Conservation (phyloP, 441 rosid genomes). For the Euphorbia schlechtendalii region DNA sequence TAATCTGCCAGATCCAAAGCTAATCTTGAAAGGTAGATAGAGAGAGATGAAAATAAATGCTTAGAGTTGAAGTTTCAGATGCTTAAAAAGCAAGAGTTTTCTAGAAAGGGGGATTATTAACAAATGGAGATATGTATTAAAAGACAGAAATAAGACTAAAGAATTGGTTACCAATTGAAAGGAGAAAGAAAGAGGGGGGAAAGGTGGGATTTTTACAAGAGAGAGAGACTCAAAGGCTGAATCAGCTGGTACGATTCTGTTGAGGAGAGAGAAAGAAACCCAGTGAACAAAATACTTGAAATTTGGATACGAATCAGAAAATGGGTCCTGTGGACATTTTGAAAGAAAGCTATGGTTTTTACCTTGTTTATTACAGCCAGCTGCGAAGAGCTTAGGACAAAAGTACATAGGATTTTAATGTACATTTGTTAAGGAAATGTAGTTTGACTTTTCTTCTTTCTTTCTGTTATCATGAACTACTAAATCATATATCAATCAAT, state of each 20-base stretch:
- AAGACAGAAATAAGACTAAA: background rate
- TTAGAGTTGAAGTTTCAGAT: conserved; percentile 34
- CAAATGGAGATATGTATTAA: conserved; percentile 2
- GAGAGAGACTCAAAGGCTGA: conserved; percentile 6
- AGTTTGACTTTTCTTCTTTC: no score
- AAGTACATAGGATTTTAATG: background rate
- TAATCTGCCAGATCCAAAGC: conserved; percentile 39
- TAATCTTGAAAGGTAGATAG: conserved; percentile 11
- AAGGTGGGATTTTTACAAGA: background rate
- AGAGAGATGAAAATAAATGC: conserved; percentile 12
- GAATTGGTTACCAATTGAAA: background rate
- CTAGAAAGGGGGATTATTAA: conserved; percentile 11
- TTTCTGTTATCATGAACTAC: no score
- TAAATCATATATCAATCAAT: no score
- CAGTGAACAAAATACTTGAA: background rate
- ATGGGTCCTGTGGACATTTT: background rate
- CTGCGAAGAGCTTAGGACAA: background rate
- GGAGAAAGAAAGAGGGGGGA: conserved; percentile 13
- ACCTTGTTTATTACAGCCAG: background rate
- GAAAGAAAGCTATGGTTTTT: background rate
- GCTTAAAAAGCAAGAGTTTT: conserved; percentile 35
- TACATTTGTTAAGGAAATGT: no score
- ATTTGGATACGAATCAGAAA: background rate
- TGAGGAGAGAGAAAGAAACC: background rate
- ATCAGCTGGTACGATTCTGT: conserved; percentile 3